Base-by-base conservation (phyloP, 495 filamentous ascomycete genomes). In the Penicillium crystallinum region DNA sequence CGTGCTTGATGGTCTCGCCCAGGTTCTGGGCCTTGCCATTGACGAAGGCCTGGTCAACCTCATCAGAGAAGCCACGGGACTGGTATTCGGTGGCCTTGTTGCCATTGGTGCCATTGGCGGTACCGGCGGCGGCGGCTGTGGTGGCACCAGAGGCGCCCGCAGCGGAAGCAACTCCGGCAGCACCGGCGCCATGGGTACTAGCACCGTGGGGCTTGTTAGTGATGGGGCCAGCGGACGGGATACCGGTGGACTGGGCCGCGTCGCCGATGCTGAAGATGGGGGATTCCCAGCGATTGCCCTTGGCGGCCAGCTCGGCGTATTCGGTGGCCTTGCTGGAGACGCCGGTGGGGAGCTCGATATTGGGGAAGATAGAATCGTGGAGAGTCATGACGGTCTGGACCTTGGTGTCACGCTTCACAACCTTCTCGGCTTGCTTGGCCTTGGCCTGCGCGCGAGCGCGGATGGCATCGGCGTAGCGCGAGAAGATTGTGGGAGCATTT, bases 301-400 rank as follows among this genome's bases (percentile, higher is more conserved):
- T 90, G 47, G 75, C 73, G 12, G 93, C 89, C 34, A 96, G 76
- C 37, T 97, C 84, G 68, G 84, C 90, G 77, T 92, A 97, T 69
- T 96, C 88, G 46, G 92, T 95, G 17, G 93, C 92, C 81, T 96
- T 97, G 73, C 81, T 86, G 49, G 87, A 90, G 67, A 96, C 91
- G 52, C 91, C 91, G 47, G 91, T 91, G 21, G 91, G 91, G 1
- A 98, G 80, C 41, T 86, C 80, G 68, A 98, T 84, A 61, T 89
- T 78, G 44, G 86, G 85, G 85, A 97, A 95, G 46, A 96, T 86
- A 23, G 87, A 91, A 58, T 95, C 90, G 48, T 96, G 78, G 67
- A 91, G 80, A 18, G 93, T 98, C 61, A 95, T 77, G 15, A 90
- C 89, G 42, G 95, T 78, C 46, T 77, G 66, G 29, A 76, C 68